These are phyloP conservation scores for Saturnispora kantuleensis DNA, from an alignment of 805 yeast species.

Conservation along the genomic window DNA sequence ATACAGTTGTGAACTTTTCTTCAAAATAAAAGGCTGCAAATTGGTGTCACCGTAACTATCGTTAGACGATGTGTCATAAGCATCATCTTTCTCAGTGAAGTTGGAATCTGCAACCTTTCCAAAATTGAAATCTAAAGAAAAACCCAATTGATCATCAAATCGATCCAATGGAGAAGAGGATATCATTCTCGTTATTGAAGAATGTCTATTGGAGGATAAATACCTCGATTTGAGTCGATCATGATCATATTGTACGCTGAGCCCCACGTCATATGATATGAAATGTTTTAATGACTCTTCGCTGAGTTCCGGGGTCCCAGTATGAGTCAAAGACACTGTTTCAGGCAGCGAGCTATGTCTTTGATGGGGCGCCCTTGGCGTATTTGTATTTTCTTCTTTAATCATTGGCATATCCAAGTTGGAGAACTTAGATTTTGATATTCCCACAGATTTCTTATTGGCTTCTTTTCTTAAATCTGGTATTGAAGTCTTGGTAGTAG, in stretches of 20 bases:
- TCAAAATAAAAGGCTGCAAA: slow-evolving; percentile 16
- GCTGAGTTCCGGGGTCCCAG: slow-evolving; percentile 8
- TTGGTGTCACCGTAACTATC: slow-evolving; percentile 20
- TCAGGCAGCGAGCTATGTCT: slow-evolving; percentile 21
- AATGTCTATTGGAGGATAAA: slow-evolving; percentile 2
- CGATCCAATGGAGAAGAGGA: slow-evolving; percentile 18
- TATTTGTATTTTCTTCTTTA: slow-evolving; percentile 7
- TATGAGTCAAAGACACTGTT: slow-evolving; percentile 14
- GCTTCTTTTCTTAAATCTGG: slow-evolving; percentile 3
- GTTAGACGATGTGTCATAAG: slow-evolving; percentile 11
- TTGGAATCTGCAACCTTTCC: not conserved
- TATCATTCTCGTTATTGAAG: slow-evolving; percentile 4
- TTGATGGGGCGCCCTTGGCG: slow-evolving; percentile 7
- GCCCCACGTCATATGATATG: slow-evolving; percentile 25
- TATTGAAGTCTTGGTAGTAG: slow-evolving; percentile 8
- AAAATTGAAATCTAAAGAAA: not conserved
- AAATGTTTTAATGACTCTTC: slow-evolving; percentile 23
- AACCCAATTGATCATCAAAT: slow-evolving; percentile 9
- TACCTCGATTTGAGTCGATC: not conserved
- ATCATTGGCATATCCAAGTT: slow-evolving; percentile 9
- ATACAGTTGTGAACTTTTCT: slow-evolving; percentile 9
- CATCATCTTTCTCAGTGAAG: slow-evolving; percentile 1
- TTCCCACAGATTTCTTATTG: not conserved
- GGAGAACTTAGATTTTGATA: slow-evolving; percentile 2
- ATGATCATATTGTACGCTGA: slow-evolving; percentile 9